These are phyloP conservation scores for Themeda triandra DNA, from an alignment of 176 grass and related monocot genomes.

Conservation along the genomic window DNA sequence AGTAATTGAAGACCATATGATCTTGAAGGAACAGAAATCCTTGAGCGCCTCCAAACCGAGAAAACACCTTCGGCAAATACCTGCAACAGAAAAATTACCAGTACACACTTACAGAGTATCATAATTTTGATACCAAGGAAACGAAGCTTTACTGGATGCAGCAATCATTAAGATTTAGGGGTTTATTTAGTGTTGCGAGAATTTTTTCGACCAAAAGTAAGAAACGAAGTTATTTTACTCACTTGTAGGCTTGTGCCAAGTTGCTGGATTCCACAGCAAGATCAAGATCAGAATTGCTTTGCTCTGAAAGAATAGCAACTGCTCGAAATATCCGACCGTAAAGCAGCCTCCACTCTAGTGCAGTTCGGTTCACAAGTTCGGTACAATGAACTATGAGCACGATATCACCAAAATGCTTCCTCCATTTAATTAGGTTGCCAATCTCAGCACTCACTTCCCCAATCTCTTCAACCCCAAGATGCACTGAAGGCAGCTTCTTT, in stretches of 20 bases:
- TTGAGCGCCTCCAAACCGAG: conserved; percentile 67
- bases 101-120: not conserved
- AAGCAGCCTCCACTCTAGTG: conserved; percentile 90
- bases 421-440: conserved; percentile 90
- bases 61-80: conserved; percentile 82
- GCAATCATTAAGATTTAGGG: not conserved
- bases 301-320: conserved; percentile 75
- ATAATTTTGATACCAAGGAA: not conserved
- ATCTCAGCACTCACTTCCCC: conserved; percentile 77
- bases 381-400: conserved; percentile 73
- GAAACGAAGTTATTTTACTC: conserved; percentile 39
- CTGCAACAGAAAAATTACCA: conserved; percentile 38
- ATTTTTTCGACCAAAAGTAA: not conserved
- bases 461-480: conserved; percentile 86
- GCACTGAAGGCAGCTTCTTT: conserved; percentile 70
- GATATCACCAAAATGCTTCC: conserved; percentile 84
- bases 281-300: conserved; percentile 63
- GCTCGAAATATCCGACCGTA: conserved; percentile 89
- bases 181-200: not conserved
- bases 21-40: conserved; percentile 95
- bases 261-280: conserved; percentile 62
- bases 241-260: conserved; percentile 82
- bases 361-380: conserved; percentile 48
- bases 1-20: conserved; percentile 88
- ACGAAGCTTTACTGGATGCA: conserved; percentile 3